phyloP scores from a whole-genome alignment of 2,329 filamentous ascomycete species.

The Aspergillus ochraceus region DNA sequence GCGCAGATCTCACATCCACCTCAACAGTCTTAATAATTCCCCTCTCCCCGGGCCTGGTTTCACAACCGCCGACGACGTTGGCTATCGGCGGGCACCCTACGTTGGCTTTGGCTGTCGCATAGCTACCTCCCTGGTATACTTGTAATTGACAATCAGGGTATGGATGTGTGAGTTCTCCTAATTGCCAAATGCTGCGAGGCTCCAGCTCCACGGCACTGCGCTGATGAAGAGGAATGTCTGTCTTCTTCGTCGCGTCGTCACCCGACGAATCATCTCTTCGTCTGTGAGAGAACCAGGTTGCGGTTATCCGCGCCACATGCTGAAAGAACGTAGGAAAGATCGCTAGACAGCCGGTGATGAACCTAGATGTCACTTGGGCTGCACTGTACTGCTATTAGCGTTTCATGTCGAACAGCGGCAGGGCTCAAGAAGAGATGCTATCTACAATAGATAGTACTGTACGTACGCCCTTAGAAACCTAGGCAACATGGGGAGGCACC shows the following conservation, averaged over 20 bases:
- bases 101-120: constrained; percentile 15
- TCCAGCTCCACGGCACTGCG: not conserved
- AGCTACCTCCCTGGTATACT: constrained; percentile 13
- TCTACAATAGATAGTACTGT: not conserved
- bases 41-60: not conserved
- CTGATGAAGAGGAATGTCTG: not conserved
- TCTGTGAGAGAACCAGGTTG: constrained; percentile 1
- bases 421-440: not conserved
- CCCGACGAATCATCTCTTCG: not conserved
- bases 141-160: not conserved
- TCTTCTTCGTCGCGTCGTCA: not conserved
- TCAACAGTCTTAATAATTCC: constrained; percentile 24
- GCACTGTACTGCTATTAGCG: constrained; percentile 10
- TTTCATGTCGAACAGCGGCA: not conserved
- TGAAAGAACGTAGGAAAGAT: constrained; percentile 23
- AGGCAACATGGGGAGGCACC: constrained; percentile 20
- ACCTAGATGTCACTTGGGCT: constrained; percentile 26
- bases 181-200: not conserved
- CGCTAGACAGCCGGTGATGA: constrained; percentile 25
- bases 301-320: constrained; percentile 21
- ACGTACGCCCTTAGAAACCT: constrained; percentile 29
- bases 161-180: not conserved
- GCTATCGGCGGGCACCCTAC: not conserved
- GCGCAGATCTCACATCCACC: constrained; percentile 22
- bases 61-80: not conserved